Conservation (phyloP, 139 green algal genomes). For the Spirogloea muscicola region DNA sequence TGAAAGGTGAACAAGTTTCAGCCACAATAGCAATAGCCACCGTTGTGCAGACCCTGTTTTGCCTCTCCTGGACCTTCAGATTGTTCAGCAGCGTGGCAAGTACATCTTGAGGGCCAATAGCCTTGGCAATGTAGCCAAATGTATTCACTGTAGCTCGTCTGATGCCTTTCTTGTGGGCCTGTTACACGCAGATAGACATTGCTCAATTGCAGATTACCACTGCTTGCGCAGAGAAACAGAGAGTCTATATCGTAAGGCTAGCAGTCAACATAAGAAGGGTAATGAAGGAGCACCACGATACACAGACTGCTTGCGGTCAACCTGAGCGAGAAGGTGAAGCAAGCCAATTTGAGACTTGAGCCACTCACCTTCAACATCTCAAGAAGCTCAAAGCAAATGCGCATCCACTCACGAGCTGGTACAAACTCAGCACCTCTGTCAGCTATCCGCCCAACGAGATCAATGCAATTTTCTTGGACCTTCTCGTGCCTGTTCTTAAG, state of each 20-base stretch:
- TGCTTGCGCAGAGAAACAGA: no score
- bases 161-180: slow-evolving; percentile 94
- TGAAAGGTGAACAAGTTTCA: slow-evolving; percentile 97
- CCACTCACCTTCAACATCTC: slow-evolving; percentile 87
- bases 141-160: slow-evolving; percentile 95
- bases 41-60: slow-evolving; percentile 98
- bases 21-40: slow-evolving; percentile 98
- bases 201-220: no score
- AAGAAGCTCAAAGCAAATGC: slow-evolving; percentile 99
- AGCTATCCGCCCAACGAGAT: slow-evolving; percentile 96
- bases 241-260: no score
- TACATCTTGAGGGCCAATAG: slow-evolving; percentile 94
- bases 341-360: no score
- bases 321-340: no score
- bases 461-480: slow-evolving; percentile 96
- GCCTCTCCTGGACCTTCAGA: slow-evolving; percentile 97
- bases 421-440: slow-evolving; percentile 94
- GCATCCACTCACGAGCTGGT: slow-evolving; percentile 98
- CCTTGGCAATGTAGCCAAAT: slow-evolving; percentile 99
- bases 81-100: slow-evolving; percentile 98
- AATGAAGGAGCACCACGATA: no score
- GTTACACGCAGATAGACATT: neutral
- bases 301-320: no score
- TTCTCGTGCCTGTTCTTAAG: slow-evolving; percentile 91
- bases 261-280: no score